phyloP scores from a whole-genome alignment of 176 grass and related monocot species.

The Aegilops sharonensis region DNA sequence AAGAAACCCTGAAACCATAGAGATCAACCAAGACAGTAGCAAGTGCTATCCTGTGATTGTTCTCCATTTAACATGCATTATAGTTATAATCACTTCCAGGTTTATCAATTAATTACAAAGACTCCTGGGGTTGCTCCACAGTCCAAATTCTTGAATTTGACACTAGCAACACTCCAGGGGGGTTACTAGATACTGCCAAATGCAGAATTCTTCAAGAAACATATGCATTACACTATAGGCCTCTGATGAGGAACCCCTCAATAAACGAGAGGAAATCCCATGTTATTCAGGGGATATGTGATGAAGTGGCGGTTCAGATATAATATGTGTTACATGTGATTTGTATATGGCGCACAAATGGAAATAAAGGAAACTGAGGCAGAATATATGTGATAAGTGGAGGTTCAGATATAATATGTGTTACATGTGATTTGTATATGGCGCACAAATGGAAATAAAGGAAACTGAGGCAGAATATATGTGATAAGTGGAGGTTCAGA shows the following conservation, averaged over 20 bases:
- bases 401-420: no score
- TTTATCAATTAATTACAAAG: constrained; percentile 25
- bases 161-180: not conserved
- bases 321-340: not conserved
- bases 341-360: not conserved
- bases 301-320: not conserved
- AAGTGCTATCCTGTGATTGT: not conserved
- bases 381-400: not conserved
- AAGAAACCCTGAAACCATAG: not conserved
- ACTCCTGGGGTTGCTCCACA: not conserved
- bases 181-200: not conserved
- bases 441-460: no score
- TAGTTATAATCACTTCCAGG: not conserved
- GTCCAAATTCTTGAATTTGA: constrained; percentile 8
- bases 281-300: not conserved
- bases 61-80: not conserved
- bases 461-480: not conserved
- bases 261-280: not conserved
- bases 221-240: not conserved
- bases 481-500: not conserved
- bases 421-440: no score
- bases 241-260: not conserved
- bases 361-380: not conserved
- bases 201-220: not conserved
- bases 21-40: not conserved